Conservation (phyloP, 495 filamentous ascomycete species). For the Penicillium turbatum region DNA sequence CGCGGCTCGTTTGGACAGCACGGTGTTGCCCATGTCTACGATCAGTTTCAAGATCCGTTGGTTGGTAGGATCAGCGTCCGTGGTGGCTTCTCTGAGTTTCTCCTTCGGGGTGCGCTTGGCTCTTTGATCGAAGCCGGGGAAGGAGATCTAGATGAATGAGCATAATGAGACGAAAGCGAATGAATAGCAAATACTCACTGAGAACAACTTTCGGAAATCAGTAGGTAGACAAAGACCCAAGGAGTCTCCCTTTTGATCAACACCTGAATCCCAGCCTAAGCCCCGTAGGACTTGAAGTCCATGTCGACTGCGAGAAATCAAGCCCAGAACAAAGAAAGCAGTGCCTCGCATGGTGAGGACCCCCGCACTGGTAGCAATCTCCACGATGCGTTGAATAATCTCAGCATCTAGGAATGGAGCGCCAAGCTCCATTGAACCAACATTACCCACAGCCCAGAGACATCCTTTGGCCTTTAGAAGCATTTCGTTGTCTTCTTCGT, state of each 20-base stretch:
- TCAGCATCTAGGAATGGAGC: slow-evolving; percentile 85
- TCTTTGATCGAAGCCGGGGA: slow-evolving; percentile 32
- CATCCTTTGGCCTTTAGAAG: slow-evolving; percentile 95
- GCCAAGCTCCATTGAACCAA: slow-evolving; percentile 96
- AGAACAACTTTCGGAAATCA: slow-evolving; percentile 73
- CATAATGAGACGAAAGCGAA: background rate
- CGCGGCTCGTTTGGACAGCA: slow-evolving; percentile 72
- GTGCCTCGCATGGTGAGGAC: slow-evolving; percentile 91
- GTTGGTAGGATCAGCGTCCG: slow-evolving; percentile 62
- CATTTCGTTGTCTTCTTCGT: slow-evolving; percentile 79
- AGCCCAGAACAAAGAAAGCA: slow-evolving; percentile 89
- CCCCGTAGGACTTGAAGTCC: slow-evolving; percentile 84
- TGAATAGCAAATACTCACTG: slow-evolving; percentile 41
- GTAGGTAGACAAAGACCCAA: slow-evolving; percentile 82
- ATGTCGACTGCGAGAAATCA: slow-evolving; percentile 88
- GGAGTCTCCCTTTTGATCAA: slow-evolving; percentile 75
- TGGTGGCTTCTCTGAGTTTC: slow-evolving; percentile 44
- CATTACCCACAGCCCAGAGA: slow-evolving; percentile 96
- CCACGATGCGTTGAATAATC: slow-evolving; percentile 77
- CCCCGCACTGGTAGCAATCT: slow-evolving; percentile 79
- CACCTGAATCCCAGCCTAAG: slow-evolving; percentile 86
- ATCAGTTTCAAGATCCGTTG: slow-evolving; percentile 73
- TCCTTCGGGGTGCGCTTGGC: slow-evolving; percentile 38
- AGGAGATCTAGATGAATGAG: slow-evolving; percentile 32
- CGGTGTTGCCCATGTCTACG: slow-evolving; percentile 83